phyloP scores from a whole-genome alignment of 108 stramenopile genomes.

The Nitzschia sp. region DNA sequence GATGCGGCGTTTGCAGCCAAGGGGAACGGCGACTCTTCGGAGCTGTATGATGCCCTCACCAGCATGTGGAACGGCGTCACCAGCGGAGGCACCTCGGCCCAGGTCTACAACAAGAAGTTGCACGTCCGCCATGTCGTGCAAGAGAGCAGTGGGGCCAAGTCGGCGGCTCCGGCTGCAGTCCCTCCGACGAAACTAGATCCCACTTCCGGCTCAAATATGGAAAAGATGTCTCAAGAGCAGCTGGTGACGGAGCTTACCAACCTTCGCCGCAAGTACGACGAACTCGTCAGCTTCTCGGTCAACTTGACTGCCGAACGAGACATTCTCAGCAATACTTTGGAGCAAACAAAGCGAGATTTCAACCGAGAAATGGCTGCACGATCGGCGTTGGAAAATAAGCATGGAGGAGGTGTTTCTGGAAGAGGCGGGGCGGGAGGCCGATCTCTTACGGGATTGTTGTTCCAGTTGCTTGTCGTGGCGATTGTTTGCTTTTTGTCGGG shows the following conservation, averaged over 20 bases:
- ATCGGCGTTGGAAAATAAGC: constrained; percentile 58
- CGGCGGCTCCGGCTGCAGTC: neutral
- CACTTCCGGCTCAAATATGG: constrained; percentile 32
- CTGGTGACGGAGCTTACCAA: constrained; percentile 63
- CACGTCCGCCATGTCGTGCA: constrained; percentile 78
- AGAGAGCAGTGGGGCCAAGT: neutral
- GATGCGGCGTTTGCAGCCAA: constrained; percentile 50
- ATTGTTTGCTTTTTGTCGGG: constrained; percentile 34
- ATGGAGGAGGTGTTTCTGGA: constrained; percentile 23
- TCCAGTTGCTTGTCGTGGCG: constrained; percentile 36
- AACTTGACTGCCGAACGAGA: constrained; percentile 94
- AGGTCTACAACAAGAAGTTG: constrained; percentile 79
- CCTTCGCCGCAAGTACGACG: constrained; percentile 92
- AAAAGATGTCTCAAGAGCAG: constrained; percentile 80
- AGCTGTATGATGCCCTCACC: constrained; percentile 74
- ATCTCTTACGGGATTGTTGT: constrained; percentile 10
- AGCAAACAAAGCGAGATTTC: constrained; percentile 89
- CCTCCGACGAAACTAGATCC: constrained; percentile 25
- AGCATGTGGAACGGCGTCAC: constrained; percentile 80
- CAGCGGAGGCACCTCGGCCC: constrained; percentile 19
- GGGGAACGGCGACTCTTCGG: constrained; percentile 39
- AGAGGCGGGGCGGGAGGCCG: constrained; percentile 13
- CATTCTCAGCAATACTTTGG: constrained; percentile 89
- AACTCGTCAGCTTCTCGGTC: constrained; percentile 89
- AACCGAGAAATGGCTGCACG: constrained; percentile 77